Conservation (phyloP, 2,329 filamentous ascomycete species). For the Paraphaeosphaeria minitans region DNA sequence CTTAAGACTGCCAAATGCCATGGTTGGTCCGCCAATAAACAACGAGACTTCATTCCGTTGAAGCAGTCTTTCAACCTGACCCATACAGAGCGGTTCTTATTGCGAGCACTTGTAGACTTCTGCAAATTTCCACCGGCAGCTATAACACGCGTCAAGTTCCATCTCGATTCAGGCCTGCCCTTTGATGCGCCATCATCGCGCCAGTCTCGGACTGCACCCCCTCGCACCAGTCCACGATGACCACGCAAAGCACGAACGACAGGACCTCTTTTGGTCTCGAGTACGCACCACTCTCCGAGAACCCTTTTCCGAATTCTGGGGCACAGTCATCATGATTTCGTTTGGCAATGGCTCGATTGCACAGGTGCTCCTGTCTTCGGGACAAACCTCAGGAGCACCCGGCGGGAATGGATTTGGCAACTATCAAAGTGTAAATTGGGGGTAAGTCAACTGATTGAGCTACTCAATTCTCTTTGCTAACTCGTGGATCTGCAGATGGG, state of each 20-base stretch:
- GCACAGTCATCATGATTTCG: constrained; percentile 49
- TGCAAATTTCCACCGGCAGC: background rate
- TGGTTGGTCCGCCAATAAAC: background rate
- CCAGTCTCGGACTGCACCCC: constrained; percentile 45
- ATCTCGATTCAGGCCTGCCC: background rate
- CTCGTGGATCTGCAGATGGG: constrained; percentile 36
- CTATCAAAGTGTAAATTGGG: constrained; percentile 52
- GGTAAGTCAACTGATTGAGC: constrained; percentile 26
- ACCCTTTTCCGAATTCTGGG: constrained; percentile 53
- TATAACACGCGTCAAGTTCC: background rate
- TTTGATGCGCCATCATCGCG: constrained; percentile 1
- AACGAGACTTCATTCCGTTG: background rate
- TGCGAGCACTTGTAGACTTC: background rate
- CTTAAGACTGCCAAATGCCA: constrained; percentile 3
- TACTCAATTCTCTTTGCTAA: background rate
- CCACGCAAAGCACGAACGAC: constrained; percentile 44
- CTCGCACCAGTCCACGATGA: constrained; percentile 50
- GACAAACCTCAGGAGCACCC: constrained; percentile 46
- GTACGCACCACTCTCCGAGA: constrained; percentile 48
- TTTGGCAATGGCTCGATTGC: constrained; percentile 54
- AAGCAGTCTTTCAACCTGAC: background rate
- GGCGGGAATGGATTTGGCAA: constrained; percentile 50
- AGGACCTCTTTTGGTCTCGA: constrained; percentile 46
- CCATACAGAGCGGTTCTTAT: background rate
- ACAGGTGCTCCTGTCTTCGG: constrained; percentile 48